A percentile compares a stretch with the other conserved stretches of the same genome.
phyloP scores from a whole-genome alignment of 2,329 filamentous ascomycete species.

The Fusarium beomiforme region DNA sequence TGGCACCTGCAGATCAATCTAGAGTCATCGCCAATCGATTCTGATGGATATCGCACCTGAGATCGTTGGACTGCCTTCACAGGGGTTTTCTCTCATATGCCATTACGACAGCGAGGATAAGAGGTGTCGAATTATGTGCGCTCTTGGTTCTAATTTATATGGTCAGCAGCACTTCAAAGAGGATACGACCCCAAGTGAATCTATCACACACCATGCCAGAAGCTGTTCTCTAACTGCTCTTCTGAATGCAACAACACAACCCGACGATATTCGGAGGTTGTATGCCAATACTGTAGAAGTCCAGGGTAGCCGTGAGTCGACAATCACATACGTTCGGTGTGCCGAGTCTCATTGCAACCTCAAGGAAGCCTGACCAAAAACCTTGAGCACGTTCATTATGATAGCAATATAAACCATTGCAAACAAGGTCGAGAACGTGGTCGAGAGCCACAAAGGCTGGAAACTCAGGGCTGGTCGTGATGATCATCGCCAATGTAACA shows the following conservation, averaged over 20 bases:
- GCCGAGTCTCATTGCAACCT: no score
- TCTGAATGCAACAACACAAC: background rate
- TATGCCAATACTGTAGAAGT: background rate
- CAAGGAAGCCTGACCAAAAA: no score
- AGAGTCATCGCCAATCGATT: conserved; percentile 26
- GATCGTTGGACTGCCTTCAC: background rate
- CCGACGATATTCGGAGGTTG: background rate
- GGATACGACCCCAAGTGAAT: background rate
- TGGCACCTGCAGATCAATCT: conserved; percentile 11
- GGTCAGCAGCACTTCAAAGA: background rate
- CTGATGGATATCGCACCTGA: background rate
- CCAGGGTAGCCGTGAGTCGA: background rate
- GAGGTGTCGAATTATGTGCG: background rate
- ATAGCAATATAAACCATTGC: background rate
- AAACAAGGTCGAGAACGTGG: background rate
- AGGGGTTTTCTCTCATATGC: background rate
- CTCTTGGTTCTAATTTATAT: background rate
- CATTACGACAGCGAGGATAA: no score
- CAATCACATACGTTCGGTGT: background rate
- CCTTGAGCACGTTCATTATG: background rate
- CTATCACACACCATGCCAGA: background rate
- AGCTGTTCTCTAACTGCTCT: background rate
- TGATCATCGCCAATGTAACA: background rate
- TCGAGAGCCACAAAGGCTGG: background rate
- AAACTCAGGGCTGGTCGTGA: background rate